Conservation (phyloP, 2,329 filamentous ascomycete genomes). For the Sphaceloma murrayae region DNA sequence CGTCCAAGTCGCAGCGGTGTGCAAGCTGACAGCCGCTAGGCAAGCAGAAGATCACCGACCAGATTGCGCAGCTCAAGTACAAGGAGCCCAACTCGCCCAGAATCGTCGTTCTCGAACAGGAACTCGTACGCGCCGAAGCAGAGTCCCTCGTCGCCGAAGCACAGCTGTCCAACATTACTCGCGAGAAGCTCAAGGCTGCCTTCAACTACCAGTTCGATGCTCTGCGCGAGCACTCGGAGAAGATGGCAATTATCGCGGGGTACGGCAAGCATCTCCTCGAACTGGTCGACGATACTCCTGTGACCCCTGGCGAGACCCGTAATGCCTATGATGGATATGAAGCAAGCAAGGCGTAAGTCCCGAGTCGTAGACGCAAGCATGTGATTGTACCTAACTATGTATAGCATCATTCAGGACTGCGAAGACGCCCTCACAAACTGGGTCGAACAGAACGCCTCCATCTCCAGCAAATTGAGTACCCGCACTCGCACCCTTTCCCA, state of each 20-base stretch:
- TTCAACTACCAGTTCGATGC: constrained; percentile 98
- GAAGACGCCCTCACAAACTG: constrained; percentile 96
- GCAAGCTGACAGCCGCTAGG: constrained; percentile 47
- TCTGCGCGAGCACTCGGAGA: constrained; percentile 93
- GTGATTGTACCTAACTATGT: constrained; percentile 20
- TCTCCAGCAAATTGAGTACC: constrained; percentile 76
- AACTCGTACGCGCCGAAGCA: constrained; percentile 94
- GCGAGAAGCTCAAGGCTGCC: constrained; percentile 97
- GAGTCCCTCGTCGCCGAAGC: constrained; percentile 98
- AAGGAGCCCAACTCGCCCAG: constrained; percentile 98
- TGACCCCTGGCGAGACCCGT: constrained; percentile 93
- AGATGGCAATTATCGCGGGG: constrained; percentile 93
- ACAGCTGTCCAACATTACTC: constrained; percentile 97
- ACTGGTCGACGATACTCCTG: constrained; percentile 89
- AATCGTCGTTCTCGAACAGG: constrained; percentile 96
- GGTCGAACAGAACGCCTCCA: constrained; percentile 82
- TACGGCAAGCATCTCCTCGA: constrained; percentile 98
- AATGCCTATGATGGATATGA: constrained; percentile 96
- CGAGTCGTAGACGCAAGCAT: too few relatives aligned
- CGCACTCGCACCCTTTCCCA: constrained; percentile 82
- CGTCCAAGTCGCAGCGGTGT: too few relatives aligned
- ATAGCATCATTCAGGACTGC: constrained; percentile 91
- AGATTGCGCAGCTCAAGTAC: constrained; percentile 98
- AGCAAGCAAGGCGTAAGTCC: constrained; percentile 69
- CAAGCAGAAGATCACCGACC: constrained; percentile 98